Base-by-base conservation (phyloP, 805 yeast genomes). In the Metschnikowia noctiluminum region DNA sequence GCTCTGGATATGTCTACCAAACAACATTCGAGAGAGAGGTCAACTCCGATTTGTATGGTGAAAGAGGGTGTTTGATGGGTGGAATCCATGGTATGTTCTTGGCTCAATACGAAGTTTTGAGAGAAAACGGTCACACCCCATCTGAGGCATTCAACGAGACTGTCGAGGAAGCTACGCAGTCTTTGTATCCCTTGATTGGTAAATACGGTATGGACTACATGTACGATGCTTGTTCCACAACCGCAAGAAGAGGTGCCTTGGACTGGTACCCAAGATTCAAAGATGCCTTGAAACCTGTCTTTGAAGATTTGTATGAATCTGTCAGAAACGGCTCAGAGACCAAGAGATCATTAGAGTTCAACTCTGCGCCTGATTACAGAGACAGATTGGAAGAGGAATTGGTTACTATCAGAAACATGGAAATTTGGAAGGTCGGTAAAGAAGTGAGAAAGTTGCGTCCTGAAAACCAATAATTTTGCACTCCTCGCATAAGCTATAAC, bases 31-130 rank as follows among this genome's bases (percentile, higher is more conserved):
- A 95, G 81, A 90, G 85, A 79, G 99, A 94, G 81, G 99, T 94
- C 69, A 89, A 87, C 89, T 91, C 98, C 59, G 99, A 94, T 76
- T 81, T 94, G 70, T 94, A 94, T 81, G 99, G 99, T 80, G 99
- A 94, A 84, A 89, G 99, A 83, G 99, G 99, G 72, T 94, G 98
- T 80, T 82, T 94, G 64, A 94, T 92, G 99, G 99, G 98, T 74
- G 98, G 98, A 84, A 92, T 94, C 81, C 99, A 94, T 82, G 99
- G 99, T 84, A 94, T 94, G 98, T 94, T 94, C 94, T 84, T 94
- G 69, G 99, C 99, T 64, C 99, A 94, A 82, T 94, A 94, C 84
- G 99, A 94, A 79, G 99, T 94, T 56, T 85, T 94, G 74, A 91
- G 99, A 81, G 98, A 92, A 82, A 90, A 95, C 73, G 99, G 99